These are phyloP conservation scores for Datisca glomerata DNA, from an alignment of 306 rosid genomes.

Conservation along the genomic window DNA sequence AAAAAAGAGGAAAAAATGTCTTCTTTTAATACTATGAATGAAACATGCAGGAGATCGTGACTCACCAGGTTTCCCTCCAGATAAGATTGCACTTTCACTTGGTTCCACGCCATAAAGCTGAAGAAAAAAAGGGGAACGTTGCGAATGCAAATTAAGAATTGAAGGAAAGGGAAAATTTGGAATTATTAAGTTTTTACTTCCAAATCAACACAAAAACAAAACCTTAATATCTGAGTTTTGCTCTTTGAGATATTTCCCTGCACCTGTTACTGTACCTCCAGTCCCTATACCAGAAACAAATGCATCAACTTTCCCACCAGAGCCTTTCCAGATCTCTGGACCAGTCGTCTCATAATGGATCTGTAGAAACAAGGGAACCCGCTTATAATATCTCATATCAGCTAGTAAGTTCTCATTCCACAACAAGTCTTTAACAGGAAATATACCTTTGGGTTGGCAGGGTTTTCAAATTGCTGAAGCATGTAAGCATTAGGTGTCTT, in stretches of 20 bases:
- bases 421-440: conserved; percentile 4
- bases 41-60: too few relatives aligned
- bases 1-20: too few relatives aligned
- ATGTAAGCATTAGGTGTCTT: conserved; percentile 71
- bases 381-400: too few relatives aligned
- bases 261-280: conserved; percentile 87
- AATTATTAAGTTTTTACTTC: too few relatives aligned
- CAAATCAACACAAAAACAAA: conserved; percentile 6
- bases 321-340: conserved; percentile 84
- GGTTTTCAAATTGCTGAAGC: conserved; percentile 90
- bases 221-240: conserved; percentile 79
- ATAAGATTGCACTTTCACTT: conserved; percentile 72
- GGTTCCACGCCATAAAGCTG: conserved; percentile 87
- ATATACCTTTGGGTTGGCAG: conserved; percentile 74
- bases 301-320: conserved; percentile 69
- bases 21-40: too few relatives aligned
- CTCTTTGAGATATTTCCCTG: conserved; percentile 79
- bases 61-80: conserved; percentile 93
- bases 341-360: conserved; percentile 87
- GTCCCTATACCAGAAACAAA: conserved; percentile 91
- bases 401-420: too few relatives aligned
- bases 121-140: conserved; percentile 2
- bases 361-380: conserved; percentile 22
- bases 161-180: too few relatives aligned
- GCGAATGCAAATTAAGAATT: conserved; percentile 1